Evolutionary conservation across 257 asterid genomes (phyloP).

Genomic region (Apocynum venetum): DNA sequence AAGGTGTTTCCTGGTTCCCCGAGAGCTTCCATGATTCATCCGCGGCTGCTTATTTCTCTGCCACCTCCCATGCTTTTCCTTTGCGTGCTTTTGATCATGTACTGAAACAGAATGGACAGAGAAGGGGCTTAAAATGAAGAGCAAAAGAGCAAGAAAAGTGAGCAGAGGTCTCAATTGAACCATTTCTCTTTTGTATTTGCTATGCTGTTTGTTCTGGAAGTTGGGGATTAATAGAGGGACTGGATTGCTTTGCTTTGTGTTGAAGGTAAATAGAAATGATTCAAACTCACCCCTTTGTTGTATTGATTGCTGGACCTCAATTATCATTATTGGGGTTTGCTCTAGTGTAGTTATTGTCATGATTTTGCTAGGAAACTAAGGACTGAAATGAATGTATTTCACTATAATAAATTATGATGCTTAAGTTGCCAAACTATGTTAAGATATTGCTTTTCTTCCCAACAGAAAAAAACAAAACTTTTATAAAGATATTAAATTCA

Average conservation of each 20-base stretch:
- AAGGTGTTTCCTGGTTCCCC: slow-evolving; percentile 43
- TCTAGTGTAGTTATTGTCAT: slow-evolving; percentile 23
- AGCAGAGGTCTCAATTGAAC: slow-evolving; percentile 22
- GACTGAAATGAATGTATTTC: slow-evolving; percentile 1
- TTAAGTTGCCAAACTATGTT: neutral
- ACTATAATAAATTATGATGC: neutral
- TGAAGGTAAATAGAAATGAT: slow-evolving; percentile 38
- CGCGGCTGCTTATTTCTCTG: slow-evolving; percentile 28
- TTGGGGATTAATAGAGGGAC: slow-evolving; percentile 25
- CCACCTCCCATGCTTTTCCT: slow-evolving; percentile 27
- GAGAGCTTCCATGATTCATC: slow-evolving; percentile 64
- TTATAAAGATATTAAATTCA: no score
- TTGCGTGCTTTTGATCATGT: slow-evolving; percentile 15
- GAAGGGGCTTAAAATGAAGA: slow-evolving; percentile 26
- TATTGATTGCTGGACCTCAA: slow-evolving; percentile 19
- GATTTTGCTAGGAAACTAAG: slow-evolving; percentile 10
- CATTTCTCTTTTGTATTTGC: slow-evolving; percentile 24
- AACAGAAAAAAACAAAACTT: no score
- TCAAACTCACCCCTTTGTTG: slow-evolving; percentile 1
- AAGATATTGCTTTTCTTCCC: neutral
- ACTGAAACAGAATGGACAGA: slow-evolving; percentile 16
- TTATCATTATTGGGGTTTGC: slow-evolving; percentile 11
- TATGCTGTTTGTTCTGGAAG: slow-evolving; percentile 11
- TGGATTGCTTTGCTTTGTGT: slow-evolving; percentile 15
- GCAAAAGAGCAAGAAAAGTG: slow-evolving; percentile 34